A percentile compares a stretch with the other conserved stretches of the same genome.
Evolutionary conservation across 2,329 filamentous ascomycete species (phyloP).

Genomic region (Botrytis fabae): DNA sequence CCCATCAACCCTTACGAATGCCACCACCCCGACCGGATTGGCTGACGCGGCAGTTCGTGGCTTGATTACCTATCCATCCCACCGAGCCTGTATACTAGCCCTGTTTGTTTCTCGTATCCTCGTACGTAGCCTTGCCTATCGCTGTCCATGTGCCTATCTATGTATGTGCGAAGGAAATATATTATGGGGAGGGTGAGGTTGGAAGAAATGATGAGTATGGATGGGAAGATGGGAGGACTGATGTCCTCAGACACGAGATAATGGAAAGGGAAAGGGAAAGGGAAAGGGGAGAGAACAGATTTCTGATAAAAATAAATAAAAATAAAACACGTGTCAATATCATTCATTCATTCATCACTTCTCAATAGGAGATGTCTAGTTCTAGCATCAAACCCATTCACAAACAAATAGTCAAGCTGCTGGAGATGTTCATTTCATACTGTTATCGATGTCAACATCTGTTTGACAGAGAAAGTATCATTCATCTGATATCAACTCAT

Average conservation of each 20-base stretch:
- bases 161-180: no score
- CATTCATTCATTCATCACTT: background rate
- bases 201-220: no score
- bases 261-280: no score
- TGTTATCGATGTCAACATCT: background rate
- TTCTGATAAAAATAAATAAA: no score
- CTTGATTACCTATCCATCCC: background rate
- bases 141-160: no score
- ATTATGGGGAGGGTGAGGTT: no score
- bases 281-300: no score
- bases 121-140: background rate
- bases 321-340: no score
- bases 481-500: constrained; percentile 10
- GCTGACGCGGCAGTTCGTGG: background rate
- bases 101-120: background rate
- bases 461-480: constrained; percentile 1
- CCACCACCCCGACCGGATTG: background rate
- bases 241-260: no score
- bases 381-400: background rate
- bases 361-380: background rate
- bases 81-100: background rate
- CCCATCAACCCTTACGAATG: no score
- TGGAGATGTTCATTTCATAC: background rate
- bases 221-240: no score
- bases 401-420: background rate